A percentile compares a stretch with the other conserved stretches of the same genome.
phyloP scores from a whole-genome alignment of 805 yeast genomes.

The Candida gorgasii region DNA sequence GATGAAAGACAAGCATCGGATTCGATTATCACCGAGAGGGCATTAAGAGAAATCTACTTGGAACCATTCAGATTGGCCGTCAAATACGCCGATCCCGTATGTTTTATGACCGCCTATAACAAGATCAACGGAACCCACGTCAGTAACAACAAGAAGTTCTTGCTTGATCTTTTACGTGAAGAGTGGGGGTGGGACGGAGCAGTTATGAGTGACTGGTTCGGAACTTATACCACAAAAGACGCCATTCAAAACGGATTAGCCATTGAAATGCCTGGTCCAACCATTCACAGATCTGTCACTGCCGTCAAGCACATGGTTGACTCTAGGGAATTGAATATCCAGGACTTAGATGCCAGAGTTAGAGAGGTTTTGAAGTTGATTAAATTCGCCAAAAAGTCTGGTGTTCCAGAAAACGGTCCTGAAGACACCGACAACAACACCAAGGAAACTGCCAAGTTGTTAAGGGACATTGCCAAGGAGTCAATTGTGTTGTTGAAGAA shows the following conservation, averaged over 20 bases:
- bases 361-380: conserved; percentile 49
- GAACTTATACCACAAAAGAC: conserved; percentile 49
- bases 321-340: conserved; percentile 40
- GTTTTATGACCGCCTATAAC: conserved; percentile 65
- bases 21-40: conserved; percentile 55
- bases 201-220: conserved; percentile 66
- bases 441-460: conserved; percentile 42
- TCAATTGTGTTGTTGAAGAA: conserved; percentile 33
- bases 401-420: conserved; percentile 39
- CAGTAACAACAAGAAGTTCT: conserved; percentile 43
- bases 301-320: conserved; percentile 43
- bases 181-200: conserved; percentile 63
- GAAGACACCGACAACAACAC: conserved; percentile 41
- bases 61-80: conserved; percentile 64
- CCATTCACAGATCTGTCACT: conserved; percentile 43
- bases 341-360: conserved; percentile 49
- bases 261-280: conserved; percentile 71
- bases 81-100: conserved; percentile 50
- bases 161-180: conserved; percentile 48
- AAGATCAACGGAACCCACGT: conserved; percentile 63
- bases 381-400: conserved; percentile 39
- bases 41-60: conserved; percentile 64
- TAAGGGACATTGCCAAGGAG: conserved; percentile 49
- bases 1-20: conserved; percentile 52
- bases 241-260: conserved; percentile 57